Evolutionary conservation across 108 stramenopile species (phyloP).

Genomic region (Fragilaria radians): DNA sequence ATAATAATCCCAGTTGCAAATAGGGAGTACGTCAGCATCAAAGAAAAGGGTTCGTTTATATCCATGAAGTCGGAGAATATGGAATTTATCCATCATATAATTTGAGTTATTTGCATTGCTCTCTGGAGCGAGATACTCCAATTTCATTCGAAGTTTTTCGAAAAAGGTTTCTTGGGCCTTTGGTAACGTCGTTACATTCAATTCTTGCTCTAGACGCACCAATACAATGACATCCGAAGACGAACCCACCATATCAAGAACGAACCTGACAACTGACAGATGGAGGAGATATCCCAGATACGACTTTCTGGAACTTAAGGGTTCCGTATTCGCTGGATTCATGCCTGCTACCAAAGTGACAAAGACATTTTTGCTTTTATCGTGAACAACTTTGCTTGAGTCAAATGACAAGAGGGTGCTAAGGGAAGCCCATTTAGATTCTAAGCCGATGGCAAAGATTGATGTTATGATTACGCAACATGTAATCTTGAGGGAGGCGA

Average conservation of each 20-base stretch:
- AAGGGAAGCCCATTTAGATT: too few relatives aligned
- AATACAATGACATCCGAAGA: not conserved
- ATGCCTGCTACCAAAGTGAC: not conserved
- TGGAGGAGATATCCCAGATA: not conserved
- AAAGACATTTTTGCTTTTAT: not conserved
- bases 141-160: slow-evolving; percentile 11
- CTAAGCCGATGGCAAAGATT: too few relatives aligned
- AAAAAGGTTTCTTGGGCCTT: not conserved
- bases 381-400: too few relatives aligned
- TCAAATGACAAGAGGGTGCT: too few relatives aligned
- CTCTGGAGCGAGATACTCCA: slow-evolving; percentile 25
- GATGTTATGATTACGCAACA: too few relatives aligned
- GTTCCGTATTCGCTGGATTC: not conserved
- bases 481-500: too few relatives aligned
- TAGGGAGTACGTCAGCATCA: slow-evolving; percentile 65
- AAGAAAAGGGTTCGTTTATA: slow-evolving; percentile 59
- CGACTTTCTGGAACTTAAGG: not conserved
- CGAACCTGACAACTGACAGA: not conserved
- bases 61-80: slow-evolving; percentile 42
- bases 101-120: slow-evolving; percentile 24
- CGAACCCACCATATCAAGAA: not conserved
- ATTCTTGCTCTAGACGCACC: not conserved
- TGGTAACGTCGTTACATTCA: not conserved
- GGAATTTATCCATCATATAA: slow-evolving; percentile 47
- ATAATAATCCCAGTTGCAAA: slow-evolving; percentile 49